These are phyloP conservation scores for Microstegium vimineum DNA, from an alignment of 176 grass and related monocot species.

Conservation along the genomic window DNA sequence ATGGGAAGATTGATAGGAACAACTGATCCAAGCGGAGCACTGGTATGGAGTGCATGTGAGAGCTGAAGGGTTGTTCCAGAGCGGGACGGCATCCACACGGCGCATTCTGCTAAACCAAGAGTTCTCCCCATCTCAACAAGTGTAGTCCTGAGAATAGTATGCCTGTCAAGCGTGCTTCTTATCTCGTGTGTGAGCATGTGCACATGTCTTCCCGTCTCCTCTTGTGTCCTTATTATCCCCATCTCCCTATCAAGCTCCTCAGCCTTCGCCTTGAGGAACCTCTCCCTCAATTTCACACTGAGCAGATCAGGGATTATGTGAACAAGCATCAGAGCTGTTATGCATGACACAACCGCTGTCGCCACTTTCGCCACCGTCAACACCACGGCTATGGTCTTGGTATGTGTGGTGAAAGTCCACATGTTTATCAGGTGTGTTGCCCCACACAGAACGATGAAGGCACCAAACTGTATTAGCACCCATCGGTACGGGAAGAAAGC, in stretches of 20 bases:
- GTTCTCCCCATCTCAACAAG: constrained; percentile 74
- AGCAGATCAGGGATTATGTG: constrained; percentile 87
- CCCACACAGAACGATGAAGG: constrained; percentile 87
- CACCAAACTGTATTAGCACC: constrained; percentile 89
- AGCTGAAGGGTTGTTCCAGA: constrained; percentile 57
- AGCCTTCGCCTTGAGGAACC: constrained; percentile 68
- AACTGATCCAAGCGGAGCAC: constrained; percentile 27
- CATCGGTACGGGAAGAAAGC: constrained; percentile 73
- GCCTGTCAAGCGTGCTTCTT: constrained; percentile 79
- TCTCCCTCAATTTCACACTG: constrained; percentile 68
- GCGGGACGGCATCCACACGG: constrained; percentile 76
- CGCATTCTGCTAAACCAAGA: constrained; percentile 70
- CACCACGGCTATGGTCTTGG: constrained; percentile 54
- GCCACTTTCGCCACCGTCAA: constrained; percentile 58
- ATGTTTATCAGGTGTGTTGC: constrained; percentile 79
- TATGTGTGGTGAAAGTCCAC: constrained; percentile 71
- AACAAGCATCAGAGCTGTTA: constrained; percentile 84
- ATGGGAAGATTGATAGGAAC: constrained; percentile 55
- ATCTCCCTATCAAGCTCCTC: constrained; percentile 84
- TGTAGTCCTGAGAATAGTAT: constrained; percentile 82
- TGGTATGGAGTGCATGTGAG: constrained; percentile 60
- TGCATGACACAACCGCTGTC: constrained; percentile 75
- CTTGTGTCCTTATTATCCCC: constrained; percentile 66
- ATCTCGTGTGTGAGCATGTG: constrained; percentile 94
- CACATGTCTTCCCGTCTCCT: constrained; percentile 82